These are phyloP conservation scores for Candida sonorensis DNA, from an alignment of 805 yeast genomes.

Conservation along the genomic window DNA sequence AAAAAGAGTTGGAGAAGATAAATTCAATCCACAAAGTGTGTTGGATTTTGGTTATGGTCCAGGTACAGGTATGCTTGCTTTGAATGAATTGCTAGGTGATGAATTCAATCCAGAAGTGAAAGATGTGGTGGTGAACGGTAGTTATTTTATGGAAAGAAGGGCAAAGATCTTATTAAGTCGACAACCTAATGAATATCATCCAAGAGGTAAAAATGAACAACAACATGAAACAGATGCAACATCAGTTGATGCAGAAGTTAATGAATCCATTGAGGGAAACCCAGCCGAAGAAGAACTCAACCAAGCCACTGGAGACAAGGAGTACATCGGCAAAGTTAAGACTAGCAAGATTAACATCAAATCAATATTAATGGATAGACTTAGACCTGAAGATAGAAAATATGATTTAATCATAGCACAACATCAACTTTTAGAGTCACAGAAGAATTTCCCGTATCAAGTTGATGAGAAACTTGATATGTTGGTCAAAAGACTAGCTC, in stretches of 20 bases:
- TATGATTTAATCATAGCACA: slow-evolving; percentile 82
- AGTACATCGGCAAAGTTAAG: slow-evolving; percentile 46
- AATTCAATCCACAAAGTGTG: slow-evolving; percentile 58
- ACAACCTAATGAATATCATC: slow-evolving; percentile 45
- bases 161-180: slow-evolving; percentile 73
- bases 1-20: slow-evolving; percentile 41
- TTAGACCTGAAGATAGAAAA: slow-evolving; percentile 41
- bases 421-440: slow-evolving; percentile 63
- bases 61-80: slow-evolving; percentile 82
- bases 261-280: too few species aligned
- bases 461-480: slow-evolving; percentile 62
- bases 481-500: slow-evolving; percentile 55
- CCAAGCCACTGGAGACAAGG: slow-evolving; percentile 13
- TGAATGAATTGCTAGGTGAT: slow-evolving; percentile 74
- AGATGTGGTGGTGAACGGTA: slow-evolving; percentile 68
- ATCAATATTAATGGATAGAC: slow-evolving; percentile 47
- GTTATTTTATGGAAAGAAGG: slow-evolving; percentile 65
- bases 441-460: slow-evolving; percentile 58
- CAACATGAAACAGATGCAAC: slow-evolving; percentile 29
- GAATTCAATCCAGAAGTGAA: slow-evolving; percentile 54
- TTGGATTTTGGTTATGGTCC: slow-evolving; percentile 89
- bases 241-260: slow-evolving; percentile 3
- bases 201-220: slow-evolving; percentile 31
- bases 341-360: slow-evolving; percentile 46
- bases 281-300: too few species aligned